A percentile compares a stretch with the other conserved stretches of the same genome.
These are phyloP conservation scores for Sporothrix euskadiensis DNA, from an alignment of 2,329 filamentous ascomycete species.

Conservation along the genomic window DNA sequence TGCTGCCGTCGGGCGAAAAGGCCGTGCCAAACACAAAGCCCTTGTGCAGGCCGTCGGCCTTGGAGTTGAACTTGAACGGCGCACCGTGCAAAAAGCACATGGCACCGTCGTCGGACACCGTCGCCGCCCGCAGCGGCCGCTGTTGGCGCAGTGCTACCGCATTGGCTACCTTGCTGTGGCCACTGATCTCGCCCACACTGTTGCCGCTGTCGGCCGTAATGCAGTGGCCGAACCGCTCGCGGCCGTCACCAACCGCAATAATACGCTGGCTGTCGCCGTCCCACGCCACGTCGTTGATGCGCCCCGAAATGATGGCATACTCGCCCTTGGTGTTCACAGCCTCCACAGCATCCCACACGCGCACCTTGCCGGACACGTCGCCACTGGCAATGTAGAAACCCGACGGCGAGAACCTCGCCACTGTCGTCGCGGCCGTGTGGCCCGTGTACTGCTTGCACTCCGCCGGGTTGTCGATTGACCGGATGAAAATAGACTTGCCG, in stretches of 20 bases:
- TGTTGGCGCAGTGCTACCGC: slow-evolving; percentile 86
- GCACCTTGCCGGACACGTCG: slow-evolving; percentile 78
- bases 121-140: slow-evolving; percentile 86
- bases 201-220: slow-evolving; percentile 96
- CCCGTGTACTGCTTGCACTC: slow-evolving; percentile 86
- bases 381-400: slow-evolving; percentile 95
- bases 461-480: slow-evolving; percentile 87
- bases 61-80: slow-evolving; percentile 94
- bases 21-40: slow-evolving; percentile 86
- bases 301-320: slow-evolving; percentile 89
- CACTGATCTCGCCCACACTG: slow-evolving; percentile 88
- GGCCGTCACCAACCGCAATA: slow-evolving; percentile 93
- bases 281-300: slow-evolving; percentile 96
- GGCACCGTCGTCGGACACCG: slow-evolving; percentile 84
- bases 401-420: slow-evolving; percentile 90
- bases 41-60: slow-evolving; percentile 74
- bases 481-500: slow-evolving; percentile 94
- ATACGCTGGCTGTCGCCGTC: slow-evolving; percentile 95
- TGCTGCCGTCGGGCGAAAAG: slow-evolving; percentile 84
- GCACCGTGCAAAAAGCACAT: slow-evolving; percentile 91
- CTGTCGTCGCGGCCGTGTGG: slow-evolving; percentile 84
- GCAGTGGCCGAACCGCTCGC: slow-evolving; percentile 89
- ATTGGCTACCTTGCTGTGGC: slow-evolving; percentile 89
- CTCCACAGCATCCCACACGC: slow-evolving; percentile 90
- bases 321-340: slow-evolving; percentile 86